Evolutionary conservation across 2,329 filamentous ascomycete genomes (phyloP).

Genomic region (Curvularia verruculosa): DNA sequence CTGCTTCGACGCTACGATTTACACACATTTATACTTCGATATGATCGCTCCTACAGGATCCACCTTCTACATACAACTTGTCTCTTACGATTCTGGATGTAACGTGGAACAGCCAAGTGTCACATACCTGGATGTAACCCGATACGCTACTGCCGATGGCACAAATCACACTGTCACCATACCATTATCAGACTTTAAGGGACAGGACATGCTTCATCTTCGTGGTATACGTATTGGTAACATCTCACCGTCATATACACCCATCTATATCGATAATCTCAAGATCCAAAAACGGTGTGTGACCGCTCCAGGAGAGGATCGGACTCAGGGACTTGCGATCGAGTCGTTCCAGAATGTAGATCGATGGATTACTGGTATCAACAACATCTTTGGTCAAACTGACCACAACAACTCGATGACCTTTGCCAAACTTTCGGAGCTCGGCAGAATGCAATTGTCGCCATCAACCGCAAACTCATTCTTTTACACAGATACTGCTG

Average conservation of each 20-base stretch:
- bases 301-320: conserved; percentile 15
- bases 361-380: conserved; percentile 16
- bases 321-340: conserved; percentile 10
- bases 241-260: conserved; percentile 13
- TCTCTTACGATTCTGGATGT: conserved; percentile 12
- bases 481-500: conserved; percentile 12
- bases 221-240: conserved; percentile 16
- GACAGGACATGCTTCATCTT: conserved; percentile 12
- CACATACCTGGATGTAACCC: conserved; percentile 12
- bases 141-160: conserved; percentile 14
- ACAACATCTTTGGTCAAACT: conserved; percentile 16
- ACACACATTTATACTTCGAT: conserved; percentile 16
- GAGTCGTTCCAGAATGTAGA: conserved; percentile 18
- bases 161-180: conserved; percentile 14
- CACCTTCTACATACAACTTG: conserved; percentile 14
- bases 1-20: conserved; percentile 13
- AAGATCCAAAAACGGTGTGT: conserved; percentile 17
- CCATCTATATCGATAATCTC: conserved; percentile 14
- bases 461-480: conserved; percentile 6
- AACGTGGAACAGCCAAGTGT: conserved; percentile 6
- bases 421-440: conserved; percentile 13
- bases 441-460: conserved; percentile 13
- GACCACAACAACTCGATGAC: conserved; percentile 15
- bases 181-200: conserved; percentile 10
- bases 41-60: conserved; percentile 12